phyloP scores from a whole-genome alignment of 2,329 filamentous ascomycete genomes.

The Diaporthe ampelina region DNA sequence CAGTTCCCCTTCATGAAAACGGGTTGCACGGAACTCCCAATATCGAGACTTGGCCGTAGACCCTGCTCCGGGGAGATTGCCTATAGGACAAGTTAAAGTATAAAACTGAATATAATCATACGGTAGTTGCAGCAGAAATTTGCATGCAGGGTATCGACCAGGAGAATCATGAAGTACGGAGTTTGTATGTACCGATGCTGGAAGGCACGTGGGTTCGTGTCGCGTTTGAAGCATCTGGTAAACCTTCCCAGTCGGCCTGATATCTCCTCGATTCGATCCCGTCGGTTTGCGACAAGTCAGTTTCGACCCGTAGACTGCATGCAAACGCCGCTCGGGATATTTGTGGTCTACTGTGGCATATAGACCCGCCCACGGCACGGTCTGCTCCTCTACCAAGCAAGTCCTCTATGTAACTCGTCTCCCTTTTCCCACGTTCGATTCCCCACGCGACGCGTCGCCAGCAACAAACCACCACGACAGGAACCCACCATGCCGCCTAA shows the following conservation, averaged over 20 bases:
- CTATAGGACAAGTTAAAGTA: background rate
- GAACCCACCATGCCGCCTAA: slow-evolving; percentile 36
- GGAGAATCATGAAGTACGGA: background rate
- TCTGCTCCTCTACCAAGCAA: background rate
- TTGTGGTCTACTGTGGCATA: background rate
- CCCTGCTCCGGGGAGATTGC: background rate
- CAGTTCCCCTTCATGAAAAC: background rate
- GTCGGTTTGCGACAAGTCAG: background rate
- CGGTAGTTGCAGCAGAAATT: background rate
- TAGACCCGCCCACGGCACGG: background rate
- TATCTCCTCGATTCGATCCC: background rate
- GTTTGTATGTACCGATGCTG: background rate
- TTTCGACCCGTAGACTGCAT: background rate
- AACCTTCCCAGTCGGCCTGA: background rate
- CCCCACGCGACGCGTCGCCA: slow-evolving; percentile 18
- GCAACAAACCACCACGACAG: background rate
- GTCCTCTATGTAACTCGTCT: background rate
- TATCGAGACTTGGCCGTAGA: background rate
- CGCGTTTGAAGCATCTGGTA: slow-evolving; percentile 10
- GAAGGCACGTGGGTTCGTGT: background rate
- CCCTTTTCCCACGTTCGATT: background rate
- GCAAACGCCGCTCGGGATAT: background rate
- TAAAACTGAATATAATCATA: background rate
- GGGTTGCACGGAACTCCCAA: background rate
- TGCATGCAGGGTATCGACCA: background rate